Evolutionary conservation across 2,329 filamentous ascomycete genomes (phyloP).

Genomic region (Dactylellina drechsleri): DNA sequence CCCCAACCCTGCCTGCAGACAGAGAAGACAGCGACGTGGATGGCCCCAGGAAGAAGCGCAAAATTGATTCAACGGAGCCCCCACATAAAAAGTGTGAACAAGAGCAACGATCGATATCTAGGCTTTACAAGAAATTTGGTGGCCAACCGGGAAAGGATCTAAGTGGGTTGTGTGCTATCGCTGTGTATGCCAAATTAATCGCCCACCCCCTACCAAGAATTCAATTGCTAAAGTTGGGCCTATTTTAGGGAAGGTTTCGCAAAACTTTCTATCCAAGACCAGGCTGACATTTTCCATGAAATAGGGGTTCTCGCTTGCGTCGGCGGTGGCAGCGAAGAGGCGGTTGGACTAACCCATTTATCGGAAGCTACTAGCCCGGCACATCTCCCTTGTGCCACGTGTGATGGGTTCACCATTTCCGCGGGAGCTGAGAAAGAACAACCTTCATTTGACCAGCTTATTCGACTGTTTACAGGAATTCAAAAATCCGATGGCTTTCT

Average conservation of each 20-base stretch:
- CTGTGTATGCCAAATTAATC: conserved; percentile 22
- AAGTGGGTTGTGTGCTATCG: conserved; percentile 31
- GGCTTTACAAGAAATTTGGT: conserved; percentile 39
- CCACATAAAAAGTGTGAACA: neutral
- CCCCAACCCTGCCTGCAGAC: neutral
- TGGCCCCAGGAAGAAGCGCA: conserved; percentile 46
- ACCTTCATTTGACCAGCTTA: conserved; percentile 1
- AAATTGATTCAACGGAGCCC: conserved; percentile 12
- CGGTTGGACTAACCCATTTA: neutral
- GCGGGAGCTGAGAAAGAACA: neutral
- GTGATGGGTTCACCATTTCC: conserved; percentile 8
- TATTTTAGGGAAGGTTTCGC: conserved; percentile 36
- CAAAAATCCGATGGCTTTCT: conserved; percentile 61
- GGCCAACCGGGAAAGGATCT: conserved; percentile 24
- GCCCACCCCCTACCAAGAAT: neutral
- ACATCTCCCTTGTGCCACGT: conserved; percentile 29
- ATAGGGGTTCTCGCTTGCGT: conserved; percentile 27
- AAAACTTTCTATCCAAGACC: conserved; percentile 47
- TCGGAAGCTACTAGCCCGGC: neutral
- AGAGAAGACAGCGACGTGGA: neutral
- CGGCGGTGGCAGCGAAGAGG: neutral
- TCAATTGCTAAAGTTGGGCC: neutral
- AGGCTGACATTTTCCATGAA: conserved; percentile 34
- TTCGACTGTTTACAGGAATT: conserved; percentile 35
- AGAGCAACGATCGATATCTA: conserved; percentile 23